Base-by-base conservation (phyloP, 2,329 filamentous ascomycete species). In the Arthroderma uncinatum region DNA sequence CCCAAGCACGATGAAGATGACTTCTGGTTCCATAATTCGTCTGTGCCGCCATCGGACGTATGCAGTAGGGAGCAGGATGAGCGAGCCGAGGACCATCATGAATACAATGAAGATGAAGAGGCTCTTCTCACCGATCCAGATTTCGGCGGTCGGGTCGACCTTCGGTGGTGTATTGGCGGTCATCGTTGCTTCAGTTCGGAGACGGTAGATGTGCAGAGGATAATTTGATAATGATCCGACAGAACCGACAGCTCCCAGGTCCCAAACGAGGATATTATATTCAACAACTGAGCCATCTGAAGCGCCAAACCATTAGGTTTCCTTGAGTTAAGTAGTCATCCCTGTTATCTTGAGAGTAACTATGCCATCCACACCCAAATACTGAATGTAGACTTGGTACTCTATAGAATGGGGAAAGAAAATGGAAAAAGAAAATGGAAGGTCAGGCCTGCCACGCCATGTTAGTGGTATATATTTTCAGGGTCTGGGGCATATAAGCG, bases 21-120 rank as follows among this genome's bases (percentile, higher is more conserved):
- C 50, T 36, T 57, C 56, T 1, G 40, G n/a, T n/a, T 57, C 56
- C 39, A 21, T 54, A 10, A 57, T 37, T 6, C 56, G 48, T 28
- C 25, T 23, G 16, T 57, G 56, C 25, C 36, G 53, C 56, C 56
- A 57, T 54, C 56, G 56, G 30, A 57, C 37, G n/a, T 57, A 57
- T n/a, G 50, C 56, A 9, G 56, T 57, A 10, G 56, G 56, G 8
- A 57, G 44, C 10, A 57, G 37, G 7, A 57, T 39, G 1, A 57
- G n/a, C 1, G 50, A 57, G 16, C 56, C 56, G 30, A 57, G 5
- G 5, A 57, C 50, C 2, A 50, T 57, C 56, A 57, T 7, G n/a
- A 40, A 47, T 30, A 57, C 50, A 28, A 57, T 39, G 21, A 54
- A n/a, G 50, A 54, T 54, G 34, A 42, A 54, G n/a, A 57, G 56